A percentile compares a stretch with the other conserved stretches of the same genome.
These are phyloP conservation scores for Pleurotus eryngii DNA, from an alignment of 768 basidiomycete species.

Conservation along the genomic window DNA sequence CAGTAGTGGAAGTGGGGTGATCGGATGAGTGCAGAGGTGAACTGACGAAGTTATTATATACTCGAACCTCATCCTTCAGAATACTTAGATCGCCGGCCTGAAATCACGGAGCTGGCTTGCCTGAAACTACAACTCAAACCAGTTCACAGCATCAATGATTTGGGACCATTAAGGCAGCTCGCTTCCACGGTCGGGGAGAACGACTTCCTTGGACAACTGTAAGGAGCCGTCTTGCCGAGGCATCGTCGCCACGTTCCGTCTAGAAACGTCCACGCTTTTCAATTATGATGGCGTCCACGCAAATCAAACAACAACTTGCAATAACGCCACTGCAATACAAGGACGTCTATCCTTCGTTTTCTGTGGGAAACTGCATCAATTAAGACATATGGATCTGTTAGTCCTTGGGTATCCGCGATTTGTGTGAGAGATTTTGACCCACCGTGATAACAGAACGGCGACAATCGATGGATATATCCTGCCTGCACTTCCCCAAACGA, in stretches of 20 bases:
- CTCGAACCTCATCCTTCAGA: neutral
- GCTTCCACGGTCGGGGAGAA: too few species aligned
- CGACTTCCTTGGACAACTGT: too few species aligned
- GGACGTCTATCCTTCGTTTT: neutral
- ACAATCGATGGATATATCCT: constrained; percentile 7
- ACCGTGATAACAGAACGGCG: neutral
- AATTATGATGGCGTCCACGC: neutral
- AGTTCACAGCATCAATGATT: too few species aligned
- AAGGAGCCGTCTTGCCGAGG: neutral
- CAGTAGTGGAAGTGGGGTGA: neutral
- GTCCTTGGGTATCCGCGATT: neutral
- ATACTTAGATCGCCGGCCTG: constrained; percentile 1
- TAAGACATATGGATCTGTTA: neutral
- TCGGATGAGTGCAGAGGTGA: constrained; percentile 5
- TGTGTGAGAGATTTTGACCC: neutral
- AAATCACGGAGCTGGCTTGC: too few species aligned
- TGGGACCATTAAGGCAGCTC: too few species aligned
- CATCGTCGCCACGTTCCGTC: neutral
- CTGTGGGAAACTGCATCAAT: constrained; percentile 3
- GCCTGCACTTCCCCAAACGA: neutral
- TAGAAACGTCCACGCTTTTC: neutral
- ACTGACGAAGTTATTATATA: neutral
- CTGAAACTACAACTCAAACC: too few species aligned
- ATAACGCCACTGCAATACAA: neutral
- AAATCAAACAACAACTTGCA: neutral